Evolutionary conservation across 495 filamentous ascomycete species (phyloP).

Genomic region (Monascus purpureus): DNA sequence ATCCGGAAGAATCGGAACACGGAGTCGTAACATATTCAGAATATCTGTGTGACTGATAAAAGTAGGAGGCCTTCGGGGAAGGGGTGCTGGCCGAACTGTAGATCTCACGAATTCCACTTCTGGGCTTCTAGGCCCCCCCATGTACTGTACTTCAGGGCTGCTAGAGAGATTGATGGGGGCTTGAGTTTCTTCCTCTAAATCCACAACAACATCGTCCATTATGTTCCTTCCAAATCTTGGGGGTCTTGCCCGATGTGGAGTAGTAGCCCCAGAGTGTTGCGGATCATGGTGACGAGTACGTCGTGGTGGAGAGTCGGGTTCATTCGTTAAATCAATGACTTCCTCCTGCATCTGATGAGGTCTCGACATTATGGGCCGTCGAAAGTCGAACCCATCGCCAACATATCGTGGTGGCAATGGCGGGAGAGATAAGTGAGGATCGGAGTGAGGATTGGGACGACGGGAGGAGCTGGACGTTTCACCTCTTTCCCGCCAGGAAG

Average conservation of each 20-base stretch:
- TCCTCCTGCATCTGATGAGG: constrained; percentile 13
- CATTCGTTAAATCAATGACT: constrained; percentile 43
- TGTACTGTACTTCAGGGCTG: constrained; percentile 3
- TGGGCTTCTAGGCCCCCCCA: constrained; percentile 13
- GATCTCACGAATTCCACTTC: constrained; percentile 27
- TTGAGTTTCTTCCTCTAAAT: constrained; percentile 14
- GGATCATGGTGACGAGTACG: neutral
- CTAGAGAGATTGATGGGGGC: constrained; percentile 2
- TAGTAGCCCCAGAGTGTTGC: constrained; percentile 2
- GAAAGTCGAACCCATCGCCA: constrained; percentile 36
- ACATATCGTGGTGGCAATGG: constrained; percentile 20
- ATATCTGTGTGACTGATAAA: constrained; percentile 1
- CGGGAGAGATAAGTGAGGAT: constrained; percentile 7
- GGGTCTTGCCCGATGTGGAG: constrained; percentile 8
- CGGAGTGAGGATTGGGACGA: constrained; percentile 4
- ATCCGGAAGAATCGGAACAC: neutral
- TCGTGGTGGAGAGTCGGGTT: constrained; percentile 25
- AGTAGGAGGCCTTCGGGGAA: constrained; percentile 1
- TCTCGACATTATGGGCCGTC: constrained; percentile 27
- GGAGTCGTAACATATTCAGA: constrained; percentile 7
- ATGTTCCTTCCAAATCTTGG: constrained; percentile 23
- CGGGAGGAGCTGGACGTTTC: constrained; percentile 13
- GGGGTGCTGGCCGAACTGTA: constrained; percentile 7
- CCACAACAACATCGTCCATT: constrained; percentile 18
- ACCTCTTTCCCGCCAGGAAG: constrained; percentile 10